Conservation (phyloP, 2,329 filamentous ascomycete genomes). For the Colletotrichum tanaceti region DNA sequence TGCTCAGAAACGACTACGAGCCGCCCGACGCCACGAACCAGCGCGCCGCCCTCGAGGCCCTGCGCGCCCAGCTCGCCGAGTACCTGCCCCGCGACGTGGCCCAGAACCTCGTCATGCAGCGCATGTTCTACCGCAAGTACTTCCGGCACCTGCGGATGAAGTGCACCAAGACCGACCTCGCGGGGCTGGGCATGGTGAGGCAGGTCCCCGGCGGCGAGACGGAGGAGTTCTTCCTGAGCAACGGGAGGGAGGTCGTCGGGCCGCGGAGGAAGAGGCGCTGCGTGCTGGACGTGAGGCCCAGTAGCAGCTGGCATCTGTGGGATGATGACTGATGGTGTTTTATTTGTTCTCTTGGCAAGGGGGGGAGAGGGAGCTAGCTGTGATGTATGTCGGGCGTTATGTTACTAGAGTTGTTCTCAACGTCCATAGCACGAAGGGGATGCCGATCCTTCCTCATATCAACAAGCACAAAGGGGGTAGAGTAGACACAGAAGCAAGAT, state of each 20-base stretch:
- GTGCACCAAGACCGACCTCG: slow-evolving; percentile 39
- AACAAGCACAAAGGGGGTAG: not conserved
- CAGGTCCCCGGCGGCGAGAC: slow-evolving; percentile 31
- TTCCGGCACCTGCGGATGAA: slow-evolving; percentile 39
- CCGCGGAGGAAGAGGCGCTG: slow-evolving; percentile 30
- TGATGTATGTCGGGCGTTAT: too few relatives aligned
- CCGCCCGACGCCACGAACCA: slow-evolving; percentile 34
- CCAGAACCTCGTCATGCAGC: slow-evolving; percentile 34
- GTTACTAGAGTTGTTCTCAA: not conserved
- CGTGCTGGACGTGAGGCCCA: slow-evolving; percentile 29
- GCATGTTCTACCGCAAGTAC: slow-evolving; percentile 40
- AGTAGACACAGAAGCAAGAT: not conserved
- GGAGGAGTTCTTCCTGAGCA: slow-evolving; percentile 38
- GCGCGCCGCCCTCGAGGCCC: slow-evolving; percentile 25
- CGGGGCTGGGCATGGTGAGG: slow-evolving; percentile 37
- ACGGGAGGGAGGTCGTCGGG: slow-evolving; percentile 31
- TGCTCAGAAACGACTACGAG: slow-evolving; percentile 37
- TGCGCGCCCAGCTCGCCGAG: slow-evolving; percentile 27
- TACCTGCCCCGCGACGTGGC: slow-evolving; percentile 29
- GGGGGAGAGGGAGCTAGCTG: too few relatives aligned
- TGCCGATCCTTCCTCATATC: not conserved
- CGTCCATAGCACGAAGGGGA: not conserved
- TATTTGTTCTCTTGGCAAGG: too few relatives aligned
- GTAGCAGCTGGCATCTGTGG: slow-evolving; percentile 37
- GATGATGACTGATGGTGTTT: slow-evolving; percentile 27